Evolutionary conservation across 116 monocot species (phyloP), one percentile per base, ranked within the genome.

Genomic region (Papilionanthe hybrid): DNA sequence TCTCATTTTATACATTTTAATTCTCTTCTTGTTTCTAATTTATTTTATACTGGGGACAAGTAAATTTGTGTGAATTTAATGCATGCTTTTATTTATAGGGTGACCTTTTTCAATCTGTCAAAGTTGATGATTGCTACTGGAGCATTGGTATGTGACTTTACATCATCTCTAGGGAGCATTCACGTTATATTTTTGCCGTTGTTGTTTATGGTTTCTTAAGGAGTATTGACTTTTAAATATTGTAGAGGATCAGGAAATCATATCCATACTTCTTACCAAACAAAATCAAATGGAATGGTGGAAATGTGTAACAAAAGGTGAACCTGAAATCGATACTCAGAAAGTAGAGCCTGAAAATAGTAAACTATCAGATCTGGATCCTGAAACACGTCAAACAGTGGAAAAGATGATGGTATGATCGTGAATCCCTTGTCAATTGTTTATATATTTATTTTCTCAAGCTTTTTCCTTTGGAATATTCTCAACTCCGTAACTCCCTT

Each of bases 251-350:
- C 90, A 79, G 42, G 91, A 93, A 48, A 77, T 55, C 22, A 76
- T 95, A 6, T 93, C 93, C 76, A 75, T 99, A 53, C 89, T 99
- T 58, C 80, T 99, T 82, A 99, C 99, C 1, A 99, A 99, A 73
- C 87, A 99, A 15, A 95, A 99, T 81, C 95, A 99, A 78, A 99
- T 99, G 99, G 95, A 99, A 53, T 99, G 99, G 95, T 95, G 95
- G 99, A 99, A 90, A 75, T 81, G 82, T 68, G 71, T 99, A 37
- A 79, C 90, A 42, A 93, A 93, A 81, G 99, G 95, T 49, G 93
- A 89, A 12, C 93, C 93, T 67, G 99, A 99, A 81, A 79, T 99
- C 79, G 91, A 99, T 79, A 99, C 95, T 0, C 91, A 91, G 55
- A 99, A 99, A 83, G 93, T 99, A 29, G 95, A 99, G 85, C 99